These are phyloP conservation scores for Tuber calosporum DNA, from an alignment of 495 filamentous ascomycete species.

Conservation along the genomic window DNA sequence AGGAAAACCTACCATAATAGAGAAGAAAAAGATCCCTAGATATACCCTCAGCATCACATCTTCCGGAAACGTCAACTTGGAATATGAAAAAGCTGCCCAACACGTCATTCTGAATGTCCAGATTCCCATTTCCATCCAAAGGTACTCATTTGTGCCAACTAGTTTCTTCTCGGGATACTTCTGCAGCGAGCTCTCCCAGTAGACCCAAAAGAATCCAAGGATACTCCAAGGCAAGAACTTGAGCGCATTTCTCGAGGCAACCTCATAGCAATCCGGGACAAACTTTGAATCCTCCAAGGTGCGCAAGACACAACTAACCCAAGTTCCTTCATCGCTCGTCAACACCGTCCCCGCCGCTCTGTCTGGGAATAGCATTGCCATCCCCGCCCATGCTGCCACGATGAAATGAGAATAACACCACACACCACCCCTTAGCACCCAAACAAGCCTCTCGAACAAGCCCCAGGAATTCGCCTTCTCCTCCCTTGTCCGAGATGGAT, in stretches of 20 bases:
- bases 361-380: slow-evolving; percentile 11
- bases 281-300: slow-evolving; percentile 13
- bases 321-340: slow-evolving; percentile 9
- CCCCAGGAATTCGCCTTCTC: slow-evolving; percentile 4
- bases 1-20: slow-evolving; percentile 22
- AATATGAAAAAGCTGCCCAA: slow-evolving; percentile 20
- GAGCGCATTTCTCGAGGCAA: slow-evolving; percentile 22
- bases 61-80: slow-evolving; percentile 10
- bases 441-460: slow-evolving; percentile 19
- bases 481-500: slow-evolving; percentile 6
- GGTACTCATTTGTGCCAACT: slow-evolving; percentile 30
- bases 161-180: slow-evolving; percentile 32
- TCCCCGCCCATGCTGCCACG: slow-evolving; percentile 31
- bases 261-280: slow-evolving; percentile 28
- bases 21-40: slow-evolving; percentile 31
- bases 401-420: slow-evolving; percentile 33
- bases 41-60: slow-evolving; percentile 23
- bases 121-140: slow-evolving; percentile 21
- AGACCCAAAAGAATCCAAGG: slow-evolving; percentile 34
- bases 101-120: slow-evolving; percentile 14
- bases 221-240: slow-evolving; percentile 26
- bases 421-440: slow-evolving; percentile 29
- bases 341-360: slow-evolving; percentile 13
- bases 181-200: slow-evolving; percentile 25
- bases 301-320: slow-evolving; percentile 18